Percentiles rank a stretch among this genome's conserved stretches.
phyloP scores from a whole-genome alignment of 805 yeast species.

The Pichia gijzeniarum region DNA sequence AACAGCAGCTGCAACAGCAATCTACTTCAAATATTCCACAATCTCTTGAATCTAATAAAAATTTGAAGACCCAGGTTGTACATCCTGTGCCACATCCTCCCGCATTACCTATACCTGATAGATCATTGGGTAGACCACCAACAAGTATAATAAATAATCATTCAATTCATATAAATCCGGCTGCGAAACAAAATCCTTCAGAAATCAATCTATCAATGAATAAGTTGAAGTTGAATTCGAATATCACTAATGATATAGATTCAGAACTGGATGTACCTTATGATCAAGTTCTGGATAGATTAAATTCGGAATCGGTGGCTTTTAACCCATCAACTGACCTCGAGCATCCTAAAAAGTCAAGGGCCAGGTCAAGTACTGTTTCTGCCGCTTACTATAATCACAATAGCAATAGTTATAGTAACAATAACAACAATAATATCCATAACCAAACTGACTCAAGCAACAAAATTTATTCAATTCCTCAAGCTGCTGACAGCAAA shows the following conservation, averaged over 20 bases:
- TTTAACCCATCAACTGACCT: not conserved
- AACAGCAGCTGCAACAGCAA: slow-evolving; percentile 1
- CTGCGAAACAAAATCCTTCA: not conserved
- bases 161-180: not conserved
- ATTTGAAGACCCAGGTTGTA: not conserved
- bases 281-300: slow-evolving; percentile 2
- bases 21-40: not conserved
- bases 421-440: not conserved
- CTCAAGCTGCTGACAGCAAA: not conserved
- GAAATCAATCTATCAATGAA: not conserved
- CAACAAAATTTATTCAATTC: not conserved
- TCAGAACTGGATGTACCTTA: slow-evolving; percentile 4
- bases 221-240: not conserved
- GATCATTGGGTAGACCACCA: slow-evolving; percentile 11
- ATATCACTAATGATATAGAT: slow-evolving; percentile 6
- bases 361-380: slow-evolving; percentile 13
- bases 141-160: not conserved
- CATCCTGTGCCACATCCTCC: slow-evolving; percentile 2
- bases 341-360: slow-evolving; percentile 2
- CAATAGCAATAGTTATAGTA: not conserved
- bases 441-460: too few species aligned
- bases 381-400: slow-evolving; percentile 3
- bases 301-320: not conserved
- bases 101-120: slow-evolving; percentile 16
- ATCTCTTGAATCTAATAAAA: not conserved